Base-by-base conservation (phyloP, 106 monocot genomes). In the Phalaenopsis aphrodite region DNA sequence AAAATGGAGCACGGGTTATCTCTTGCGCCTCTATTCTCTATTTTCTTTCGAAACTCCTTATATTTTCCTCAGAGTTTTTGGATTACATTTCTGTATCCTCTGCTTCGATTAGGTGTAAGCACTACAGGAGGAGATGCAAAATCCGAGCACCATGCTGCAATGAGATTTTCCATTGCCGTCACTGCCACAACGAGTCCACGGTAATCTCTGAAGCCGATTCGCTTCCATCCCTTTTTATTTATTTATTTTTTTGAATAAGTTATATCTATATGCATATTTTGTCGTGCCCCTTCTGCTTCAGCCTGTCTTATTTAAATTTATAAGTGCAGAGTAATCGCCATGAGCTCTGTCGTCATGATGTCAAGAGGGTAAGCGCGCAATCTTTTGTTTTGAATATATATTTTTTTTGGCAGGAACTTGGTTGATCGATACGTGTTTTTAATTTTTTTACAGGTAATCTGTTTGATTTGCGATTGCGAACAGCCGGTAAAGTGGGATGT, bases 391-490 rank as follows among this genome's bases (percentile, higher is more conserved):
- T 47, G 16, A 1, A 42, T 37, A n/a, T n/a, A n/a, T 23, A 78
- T 41, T 78, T 15, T 38, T 77, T 14, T 8, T 21, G n/a, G 41
- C 24, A 36, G 36, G 69, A 1, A 21, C 8, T 67, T 76, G 23
- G 61, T 74, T 47, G 6, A n/a, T 19, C 39, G 9, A 21, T 18
- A 18, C 38, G 38, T 16, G 23, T 21, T 14, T n/a, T 43, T 41
- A 42, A 38, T 18, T 69, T 61, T 83, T 69, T 61, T 83, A 72
- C 75, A 95, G 95, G 95, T 95, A 1, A 87, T 95, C 55, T 95
- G 95, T 75, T 84, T 93, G 78, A 66, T 95, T 45, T 93, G 95
- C 38, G 91, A 95, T 61, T 84, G 87, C 21, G 93, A 93, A 61
- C 93, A 95, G 82, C 82, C 79, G 83, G 95, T 95, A 71, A 83